Conservation (phyloP, 805 yeast genomes). For the Candida cerambycidarum region DNA sequence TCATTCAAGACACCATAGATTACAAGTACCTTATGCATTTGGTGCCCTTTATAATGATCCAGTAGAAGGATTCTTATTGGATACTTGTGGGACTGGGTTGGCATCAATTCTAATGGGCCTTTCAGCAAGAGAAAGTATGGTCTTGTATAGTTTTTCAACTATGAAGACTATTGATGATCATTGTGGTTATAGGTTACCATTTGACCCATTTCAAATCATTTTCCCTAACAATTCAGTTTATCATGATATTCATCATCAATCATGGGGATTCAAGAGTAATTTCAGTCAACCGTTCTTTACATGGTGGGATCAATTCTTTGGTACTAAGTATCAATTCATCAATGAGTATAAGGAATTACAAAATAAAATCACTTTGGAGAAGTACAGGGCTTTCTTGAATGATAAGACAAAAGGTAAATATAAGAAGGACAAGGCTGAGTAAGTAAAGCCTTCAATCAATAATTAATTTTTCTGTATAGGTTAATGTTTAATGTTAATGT, state of each 20-base stretch:
- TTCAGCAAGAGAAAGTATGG: slow-evolving; percentile 71
- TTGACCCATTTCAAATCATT: slow-evolving; percentile 81
- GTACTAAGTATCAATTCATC: slow-evolving; percentile 66
- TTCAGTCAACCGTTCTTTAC: slow-evolving; percentile 96
- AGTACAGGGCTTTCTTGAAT: slow-evolving; percentile 57
- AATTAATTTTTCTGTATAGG: background rate
- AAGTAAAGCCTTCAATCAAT: too few species aligned
- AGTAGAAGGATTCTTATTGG: slow-evolving; percentile 88
- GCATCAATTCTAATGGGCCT: slow-evolving; percentile 65
- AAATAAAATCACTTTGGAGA: slow-evolving; percentile 63
- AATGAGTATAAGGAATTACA: slow-evolving; percentile 66
- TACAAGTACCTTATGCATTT: slow-evolving; percentile 94
- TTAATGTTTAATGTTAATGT: slow-evolving; percentile 4
- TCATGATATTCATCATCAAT: slow-evolving; percentile 97
- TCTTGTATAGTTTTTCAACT: slow-evolving; percentile 83
- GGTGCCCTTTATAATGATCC: slow-evolving; percentile 97
- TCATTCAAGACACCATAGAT: slow-evolving; percentile 92
- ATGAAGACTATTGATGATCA: slow-evolving; percentile 97
- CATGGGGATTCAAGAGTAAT: slow-evolving; percentile 90
- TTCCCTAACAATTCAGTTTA: slow-evolving; percentile 96
- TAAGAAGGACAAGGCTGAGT: background rate
- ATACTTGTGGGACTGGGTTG: slow-evolving; percentile 88
- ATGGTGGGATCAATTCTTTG: slow-evolving; percentile 78
- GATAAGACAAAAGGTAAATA: slow-evolving; percentile 28
- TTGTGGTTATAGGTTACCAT: slow-evolving; percentile 95